Evolutionary conservation across 208 protist genomes (phyloP), one percentile per base, ranked within the genome.

Genomic region (Kentomonas sorsogonicus): DNA sequence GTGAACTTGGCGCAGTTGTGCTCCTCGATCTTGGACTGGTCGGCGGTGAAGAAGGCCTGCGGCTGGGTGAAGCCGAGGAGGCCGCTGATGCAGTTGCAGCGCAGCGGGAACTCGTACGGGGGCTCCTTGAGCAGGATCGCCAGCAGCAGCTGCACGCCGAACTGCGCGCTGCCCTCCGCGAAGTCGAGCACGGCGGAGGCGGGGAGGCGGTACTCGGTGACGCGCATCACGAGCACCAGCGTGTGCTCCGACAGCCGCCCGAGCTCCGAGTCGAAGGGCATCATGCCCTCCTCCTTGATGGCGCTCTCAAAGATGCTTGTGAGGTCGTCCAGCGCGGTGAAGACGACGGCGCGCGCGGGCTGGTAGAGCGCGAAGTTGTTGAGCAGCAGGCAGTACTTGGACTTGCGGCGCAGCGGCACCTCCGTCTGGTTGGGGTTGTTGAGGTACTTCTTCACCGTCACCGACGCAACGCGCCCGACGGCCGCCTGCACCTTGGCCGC

Each of bases 241-340:
- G 94, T 86, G 66, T 96, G 90, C 69, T 96, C 86, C 31, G 86
- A 91, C 87, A 96, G 92, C 52, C 90, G 86, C 30, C 90, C 90
- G 43, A 96, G 79, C 60, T 96, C 86, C 0, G 84, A 91, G 53
- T 94, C 88, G 38, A 96, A 96, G 27, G 84, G 82, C 69, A 91
- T 82, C 16, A 63, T 72, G 13, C 79, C 85, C 61, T 96, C 90
- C 40, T 81, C 74, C 41, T 74, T 72, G 55, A 96, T 94, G 22
- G 84, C 68, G 20, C 75, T 81, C 70, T 96, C 87, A 47, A 96
- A 94, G 59, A 91, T 84, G 38, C 44, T 77, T 36, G 76, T 90
- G 51, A 96, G 72, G 38, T 72, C 73, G 51, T 89, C 83, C 50
- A 96, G 62, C 41, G 83, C 47, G 53, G 83, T 70, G 43, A 92